A percentile compares a stretch with the other conserved stretches of the same genome.
phyloP scores from a whole-genome alignment of 257 asterid genomes.

The Rubia yunnanensis region DNA sequence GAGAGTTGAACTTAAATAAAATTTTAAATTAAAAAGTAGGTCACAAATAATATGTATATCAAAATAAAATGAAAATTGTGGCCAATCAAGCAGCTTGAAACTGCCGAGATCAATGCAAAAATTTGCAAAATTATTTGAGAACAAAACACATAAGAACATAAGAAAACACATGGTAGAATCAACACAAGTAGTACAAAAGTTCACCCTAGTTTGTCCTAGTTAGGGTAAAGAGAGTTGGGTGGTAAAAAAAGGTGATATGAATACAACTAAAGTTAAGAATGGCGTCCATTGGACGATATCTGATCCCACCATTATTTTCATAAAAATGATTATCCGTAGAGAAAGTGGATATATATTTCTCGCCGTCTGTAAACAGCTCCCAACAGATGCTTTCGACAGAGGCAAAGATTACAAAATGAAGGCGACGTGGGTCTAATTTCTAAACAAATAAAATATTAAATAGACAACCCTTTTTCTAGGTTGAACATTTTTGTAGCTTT shows the following conservation, averaged over 20 bases:
- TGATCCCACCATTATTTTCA: neutral
- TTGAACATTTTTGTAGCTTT: neutral
- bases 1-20: no score
- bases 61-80: no score
- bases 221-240: neutral
- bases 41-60: no score
- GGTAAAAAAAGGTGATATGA: neutral
- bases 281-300: conserved; percentile 23
- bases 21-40: no score
- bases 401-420: conserved; percentile 4
- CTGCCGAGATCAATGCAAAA: no score
- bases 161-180: no score
- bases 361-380: conserved; percentile 16
- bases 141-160: no score
- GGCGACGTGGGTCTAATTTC: neutral
- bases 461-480: neutral
- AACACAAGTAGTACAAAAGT: no score
- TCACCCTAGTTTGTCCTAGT: neutral
- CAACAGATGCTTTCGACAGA: conserved; percentile 6
- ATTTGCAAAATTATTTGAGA: no score
- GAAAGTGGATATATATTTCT: conserved; percentile 10
- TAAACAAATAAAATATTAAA: conserved; percentile 2
- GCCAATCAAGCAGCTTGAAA: no score
- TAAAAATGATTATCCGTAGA: neutral
- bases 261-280: neutral